Base-by-base conservation (phyloP, 257 asterid species). In the Capsicum chinense region DNA sequence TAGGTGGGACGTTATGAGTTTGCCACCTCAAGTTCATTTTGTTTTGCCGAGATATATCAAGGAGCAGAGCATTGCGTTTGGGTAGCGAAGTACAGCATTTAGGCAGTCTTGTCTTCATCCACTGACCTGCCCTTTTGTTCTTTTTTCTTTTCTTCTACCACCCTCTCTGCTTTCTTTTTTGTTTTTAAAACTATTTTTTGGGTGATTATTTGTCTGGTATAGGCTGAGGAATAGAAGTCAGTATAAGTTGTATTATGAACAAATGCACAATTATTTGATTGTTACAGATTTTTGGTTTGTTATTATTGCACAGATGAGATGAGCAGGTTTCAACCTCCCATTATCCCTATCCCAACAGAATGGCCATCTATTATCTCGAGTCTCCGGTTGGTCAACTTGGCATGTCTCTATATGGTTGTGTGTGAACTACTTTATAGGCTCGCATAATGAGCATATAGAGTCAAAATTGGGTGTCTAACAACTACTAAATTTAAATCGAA, bases 11-110 rank as follows among this genome's bases (percentile, higher is more conserved):
- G 42, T 66, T 66, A 26, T 35, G 73, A 33, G 73, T 66, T 47
- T 66, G 12, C 73, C 73, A 66, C 73, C 37, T 66, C 4, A 78
- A 21, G 15, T 52, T 54, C 19, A 14, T 52, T 12, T 78, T 78
- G 64, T 78, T 76, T 76, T 78, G 48, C 81, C 54, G 81, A 78
- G 81, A 14, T 76, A 14, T 76, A 52, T 13, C 21, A 50, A 74
- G 81, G 59, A 26, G 81, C 81, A 52, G 63, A 52, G 26, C 63
- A 21, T 52, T 52, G 81, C 60, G 3, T 47, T 71, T 71, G 6
- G 17, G 44, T 59, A 35, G 2, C 37, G 66, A 63, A 76, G 47
- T 76, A 52, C 63, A 26, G 14, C 81, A 54, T 78, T 50, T 78
- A 78, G 82, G 82, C 81, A 54, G 82, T 54, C 14, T 33, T 76